A percentile compares a stretch with the other conserved stretches of the same genome.
phyloP scores from a whole-genome alignment of 371 early-diverging fungal genomes.

The Polyrhizophydium stewartii region DNA sequence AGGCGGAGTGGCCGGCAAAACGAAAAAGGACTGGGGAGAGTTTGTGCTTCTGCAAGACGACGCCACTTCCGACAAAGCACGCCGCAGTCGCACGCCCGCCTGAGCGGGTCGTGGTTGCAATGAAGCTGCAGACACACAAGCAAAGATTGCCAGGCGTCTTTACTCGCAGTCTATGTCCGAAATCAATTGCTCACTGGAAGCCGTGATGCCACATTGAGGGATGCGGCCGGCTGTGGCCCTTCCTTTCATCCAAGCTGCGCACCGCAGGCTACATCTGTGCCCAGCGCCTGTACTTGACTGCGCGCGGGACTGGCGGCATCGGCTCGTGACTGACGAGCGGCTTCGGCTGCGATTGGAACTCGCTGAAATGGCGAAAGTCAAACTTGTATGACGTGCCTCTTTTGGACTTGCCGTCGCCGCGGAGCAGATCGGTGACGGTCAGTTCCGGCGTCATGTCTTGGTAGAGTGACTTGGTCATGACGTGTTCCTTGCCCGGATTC shows the following conservation, averaged over 20 bases:
- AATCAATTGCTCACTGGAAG: no score
- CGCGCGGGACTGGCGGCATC: background rate
- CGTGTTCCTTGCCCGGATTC: conserved; percentile 10
- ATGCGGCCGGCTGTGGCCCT: no score
- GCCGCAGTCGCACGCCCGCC: no score
- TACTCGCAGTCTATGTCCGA: no score
- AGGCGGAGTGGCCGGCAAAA: background rate
- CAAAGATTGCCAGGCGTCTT: no score
- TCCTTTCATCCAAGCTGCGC: no score
- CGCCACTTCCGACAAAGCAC: no score
- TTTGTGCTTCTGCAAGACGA: conserved; percentile 19
- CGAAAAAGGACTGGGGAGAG: conserved; percentile 16
- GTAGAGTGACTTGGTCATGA: conserved; percentile 12
- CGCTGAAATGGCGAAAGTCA: background rate
- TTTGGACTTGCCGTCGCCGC: background rate
- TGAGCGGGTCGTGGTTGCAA: no score
- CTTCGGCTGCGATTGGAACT: background rate
- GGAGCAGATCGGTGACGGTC: background rate
- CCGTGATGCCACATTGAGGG: no score
- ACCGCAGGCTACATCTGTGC: background rate
- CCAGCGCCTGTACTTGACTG: background rate
- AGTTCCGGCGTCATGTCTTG: background rate
- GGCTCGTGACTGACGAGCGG: background rate
- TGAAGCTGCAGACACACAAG: no score
- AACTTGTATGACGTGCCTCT: background rate